Conservation (phyloP, 1,139 yeast species). For the Hanseniaspora gamundiae region DNA sequence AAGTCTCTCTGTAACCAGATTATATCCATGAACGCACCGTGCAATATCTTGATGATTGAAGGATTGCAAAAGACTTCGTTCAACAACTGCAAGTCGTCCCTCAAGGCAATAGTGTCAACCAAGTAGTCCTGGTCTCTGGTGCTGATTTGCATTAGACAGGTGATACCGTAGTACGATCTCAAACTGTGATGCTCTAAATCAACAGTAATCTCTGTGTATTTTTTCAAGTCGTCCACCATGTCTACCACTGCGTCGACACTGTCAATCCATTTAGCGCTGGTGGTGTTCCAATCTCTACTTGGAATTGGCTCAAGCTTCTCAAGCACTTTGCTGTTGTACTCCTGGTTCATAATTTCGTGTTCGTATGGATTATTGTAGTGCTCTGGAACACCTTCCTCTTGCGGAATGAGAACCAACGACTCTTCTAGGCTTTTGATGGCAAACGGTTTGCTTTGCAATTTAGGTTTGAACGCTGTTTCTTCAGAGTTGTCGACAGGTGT, state of each 20-base stretch:
- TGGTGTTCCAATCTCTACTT: conserved; percentile 52
- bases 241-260: conserved; percentile 36
- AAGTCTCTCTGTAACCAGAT: conserved; percentile 95
- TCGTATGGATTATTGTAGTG: conserved; percentile 77
- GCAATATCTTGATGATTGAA: conserved; percentile 69
- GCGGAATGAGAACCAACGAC: conserved; percentile 33
- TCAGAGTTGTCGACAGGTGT: conserved; percentile 57
- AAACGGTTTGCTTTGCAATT: conserved; percentile 59
- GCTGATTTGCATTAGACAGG: conserved; percentile 88
- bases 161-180: conserved; percentile 81
- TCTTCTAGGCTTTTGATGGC: conserved; percentile 45
- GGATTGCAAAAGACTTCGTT: conserved; percentile 79
- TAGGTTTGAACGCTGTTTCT: conserved; percentile 63
- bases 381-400: conserved; percentile 34
- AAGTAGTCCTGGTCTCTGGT: conserved; percentile 71
- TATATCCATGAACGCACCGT: conserved; percentile 95
- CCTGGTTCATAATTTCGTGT: conserved; percentile 57
- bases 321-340: conserved; percentile 53
- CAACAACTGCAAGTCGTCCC: conserved; percentile 57
- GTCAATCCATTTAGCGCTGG: conserved; percentile 65
- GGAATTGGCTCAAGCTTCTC: conserved; percentile 38
- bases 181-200: conserved; percentile 96
- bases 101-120: conserved; percentile 62
- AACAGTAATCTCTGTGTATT: conserved; percentile 65
- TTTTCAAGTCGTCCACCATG: conserved; percentile 44